phyloP scores from a whole-genome alignment of 345 rosid species.

The Eucalyptus marginata region DNA sequence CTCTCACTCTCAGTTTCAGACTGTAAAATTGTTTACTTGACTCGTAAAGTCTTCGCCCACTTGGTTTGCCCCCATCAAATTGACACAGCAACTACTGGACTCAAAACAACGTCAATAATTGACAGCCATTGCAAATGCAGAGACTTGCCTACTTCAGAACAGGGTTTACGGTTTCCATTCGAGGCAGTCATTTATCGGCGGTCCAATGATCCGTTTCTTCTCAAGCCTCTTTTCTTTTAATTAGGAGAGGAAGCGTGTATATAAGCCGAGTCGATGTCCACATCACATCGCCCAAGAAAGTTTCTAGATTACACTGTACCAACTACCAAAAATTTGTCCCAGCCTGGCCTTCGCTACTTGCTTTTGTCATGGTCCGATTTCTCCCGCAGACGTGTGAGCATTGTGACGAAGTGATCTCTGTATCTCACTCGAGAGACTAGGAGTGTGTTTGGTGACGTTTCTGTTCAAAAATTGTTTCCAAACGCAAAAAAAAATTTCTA shows the following conservation, averaged over 20 bases:
- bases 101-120: not conserved
- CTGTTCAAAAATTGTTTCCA: too few species aligned
- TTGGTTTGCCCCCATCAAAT: not conserved
- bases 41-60: not conserved
- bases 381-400: not conserved
- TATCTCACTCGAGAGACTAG: not conserved
- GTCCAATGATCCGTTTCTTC: not conserved
- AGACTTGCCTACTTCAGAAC: not conserved
- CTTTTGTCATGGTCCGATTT: not conserved
- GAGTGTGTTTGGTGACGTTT: too few species aligned
- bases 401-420: not conserved
- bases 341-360: not conserved
- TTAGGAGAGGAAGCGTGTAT: not conserved
- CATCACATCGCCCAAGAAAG: not conserved
- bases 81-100: not conserved
- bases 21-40: not conserved
- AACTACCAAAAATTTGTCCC: not conserved
- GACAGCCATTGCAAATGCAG: not conserved
- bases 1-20: not conserved
- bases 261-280: not conserved
- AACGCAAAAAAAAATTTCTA: too few species aligned
- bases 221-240: not conserved
- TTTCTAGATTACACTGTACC: not conserved
- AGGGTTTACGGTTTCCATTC: not conserved
- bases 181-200: not conserved